Percentiles rank a stretch among this genome's conserved stretches.
Evolutionary conservation across 352 stramenopile genomes (phyloP).

Genomic region (Globisporangium spinosum): DNA sequence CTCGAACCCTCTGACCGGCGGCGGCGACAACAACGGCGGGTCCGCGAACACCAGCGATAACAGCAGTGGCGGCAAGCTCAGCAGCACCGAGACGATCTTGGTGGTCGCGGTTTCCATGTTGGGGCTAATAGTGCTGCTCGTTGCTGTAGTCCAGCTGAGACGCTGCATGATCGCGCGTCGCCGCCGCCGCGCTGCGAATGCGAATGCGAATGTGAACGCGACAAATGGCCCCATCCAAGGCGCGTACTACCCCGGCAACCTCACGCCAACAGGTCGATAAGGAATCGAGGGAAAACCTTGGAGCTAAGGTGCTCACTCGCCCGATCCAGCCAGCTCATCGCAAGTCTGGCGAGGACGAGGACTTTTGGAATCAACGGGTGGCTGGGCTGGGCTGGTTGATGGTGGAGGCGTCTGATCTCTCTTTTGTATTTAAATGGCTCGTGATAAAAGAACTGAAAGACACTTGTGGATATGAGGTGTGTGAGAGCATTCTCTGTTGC

Average conservation of each 20-base stretch:
- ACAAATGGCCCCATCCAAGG: neutral
- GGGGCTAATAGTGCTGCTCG: conserved; percentile 18
- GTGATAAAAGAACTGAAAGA: neutral
- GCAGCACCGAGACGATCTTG: conserved; percentile 5
- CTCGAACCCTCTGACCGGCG: neutral
- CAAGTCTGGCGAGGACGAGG: too few species aligned
- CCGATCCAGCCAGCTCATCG: neutral
- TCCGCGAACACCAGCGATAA: neutral
- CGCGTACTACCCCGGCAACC: conserved; percentile 17
- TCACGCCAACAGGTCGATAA: conserved; percentile 9
- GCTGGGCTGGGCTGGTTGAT: too few species aligned
- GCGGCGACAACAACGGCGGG: neutral
- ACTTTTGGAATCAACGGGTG: too few species aligned
- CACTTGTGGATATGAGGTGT: neutral
- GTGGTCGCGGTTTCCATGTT: conserved; percentile 4
- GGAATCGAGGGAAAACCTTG: neutral
- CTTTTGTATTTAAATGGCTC: neutral
- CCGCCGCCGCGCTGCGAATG: neutral
- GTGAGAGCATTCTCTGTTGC: neutral
- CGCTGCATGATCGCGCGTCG: conserved; percentile 6
- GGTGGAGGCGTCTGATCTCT: neutral
- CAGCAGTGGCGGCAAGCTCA: conserved; percentile 2
- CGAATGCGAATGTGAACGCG: neutral
- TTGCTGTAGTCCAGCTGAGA: conserved; percentile 19
- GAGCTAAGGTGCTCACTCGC: neutral